Conservation (phyloP, 106 monocot species). For the Platanthera guangdongensis region DNA sequence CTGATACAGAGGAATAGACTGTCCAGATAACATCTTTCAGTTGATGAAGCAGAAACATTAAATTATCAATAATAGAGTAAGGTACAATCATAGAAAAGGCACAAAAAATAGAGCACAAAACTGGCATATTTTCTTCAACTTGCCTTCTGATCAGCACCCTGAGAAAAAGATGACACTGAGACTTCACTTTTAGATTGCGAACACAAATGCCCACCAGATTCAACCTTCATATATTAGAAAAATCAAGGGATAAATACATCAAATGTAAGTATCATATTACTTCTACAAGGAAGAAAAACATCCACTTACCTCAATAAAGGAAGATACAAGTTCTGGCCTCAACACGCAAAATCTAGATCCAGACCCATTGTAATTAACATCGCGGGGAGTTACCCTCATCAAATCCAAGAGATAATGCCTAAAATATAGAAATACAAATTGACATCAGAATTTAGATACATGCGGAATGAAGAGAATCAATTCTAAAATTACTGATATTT, state of each 20-base stretch:
- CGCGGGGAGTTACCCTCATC: constrained; percentile 97
- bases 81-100: not conserved
- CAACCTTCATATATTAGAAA: constrained; percentile 28
- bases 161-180: constrained; percentile 14
- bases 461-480: not conserved
- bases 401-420: constrained; percentile 98
- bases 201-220: constrained; percentile 29
- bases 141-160: constrained; percentile 22
- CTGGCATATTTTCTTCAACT: not conserved
- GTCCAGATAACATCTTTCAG: not conserved
- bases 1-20: not conserved
- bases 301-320: constrained; percentile 62
- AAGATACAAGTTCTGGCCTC: constrained; percentile 81
- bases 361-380: constrained; percentile 80
- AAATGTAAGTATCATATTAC: not conserved
- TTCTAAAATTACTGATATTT: not conserved
- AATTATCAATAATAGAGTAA: not conserved
- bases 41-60: not conserved
- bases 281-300: not conserved
- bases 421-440: not conserved
- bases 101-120: constrained; percentile 2
- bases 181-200: constrained; percentile 12
- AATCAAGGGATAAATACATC: constrained; percentile 3
- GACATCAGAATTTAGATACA: not conserved
- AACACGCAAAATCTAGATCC: constrained; percentile 77